Evolutionary conservation across 139 green algal genomes (phyloP), one percentile per base, ranked within the genome.

Genomic region (Chlamydomonas sphaeroides): DNA sequence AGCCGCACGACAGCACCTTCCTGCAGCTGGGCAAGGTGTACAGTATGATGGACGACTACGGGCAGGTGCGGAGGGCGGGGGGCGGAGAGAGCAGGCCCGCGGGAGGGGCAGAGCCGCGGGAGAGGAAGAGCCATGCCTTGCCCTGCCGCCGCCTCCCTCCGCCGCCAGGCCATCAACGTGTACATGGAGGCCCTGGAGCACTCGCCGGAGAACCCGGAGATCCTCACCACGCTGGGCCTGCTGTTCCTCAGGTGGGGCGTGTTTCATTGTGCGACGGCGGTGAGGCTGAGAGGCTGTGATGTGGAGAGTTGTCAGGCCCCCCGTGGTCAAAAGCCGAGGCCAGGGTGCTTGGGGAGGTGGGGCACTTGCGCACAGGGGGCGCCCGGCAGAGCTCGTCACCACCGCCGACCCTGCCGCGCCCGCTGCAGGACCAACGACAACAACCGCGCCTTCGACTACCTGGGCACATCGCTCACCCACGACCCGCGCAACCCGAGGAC

Each of bases 201-300:
- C 78, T 93, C 83, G 51, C 93, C 94, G 35, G 93, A 95, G 45
- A 96, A 94, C 85, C 76, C 92, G 5, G 93, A 97, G 53, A 70
- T 95, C 14, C 88, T 97, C 36, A 95, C 92, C 39, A 93, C 89
- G 5, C 83, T 95, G 68, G 94, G 94, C 26, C 83, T 97, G 80
- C 85, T 94, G 32, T 94, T 94, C 85, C 85, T 97, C n/a, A 59
- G 90, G 80, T 80, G 59, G n/a, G n/a, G n/a, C 56, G 56, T 20
- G 20, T 30, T 56, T 56, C 48, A 56, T 11, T 56, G 48, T 56
- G 14, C 48, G 48, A 56, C 14, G 48, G 48, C 48, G 48, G 48
- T 17, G 48, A 56, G 48, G 48, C 48, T n/a, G 48, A 56, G 48
- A 17, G 14, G 48, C 48, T 11, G 14, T 23, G 48, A 11, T 56